Evolutionary conservation across 2,329 filamentous ascomycete genomes (phyloP), one percentile per base, ranked within the genome.

Genomic region (Colletotrichum sp.): DNA sequence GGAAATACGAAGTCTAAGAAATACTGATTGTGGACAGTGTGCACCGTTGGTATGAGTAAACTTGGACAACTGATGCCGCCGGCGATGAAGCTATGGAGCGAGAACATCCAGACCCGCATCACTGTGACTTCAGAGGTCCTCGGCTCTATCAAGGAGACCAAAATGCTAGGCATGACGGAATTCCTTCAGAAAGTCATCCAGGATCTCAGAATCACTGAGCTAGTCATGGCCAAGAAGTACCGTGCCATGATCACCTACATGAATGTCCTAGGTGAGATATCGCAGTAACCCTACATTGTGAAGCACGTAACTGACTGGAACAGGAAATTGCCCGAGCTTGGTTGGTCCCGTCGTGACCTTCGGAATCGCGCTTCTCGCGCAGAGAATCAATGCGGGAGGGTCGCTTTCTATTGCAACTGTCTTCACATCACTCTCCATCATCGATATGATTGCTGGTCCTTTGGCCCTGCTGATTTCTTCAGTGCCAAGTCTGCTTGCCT

Each of bases 71-170:
- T 80, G 52, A 81, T 83, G 71, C 79, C 82, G 15, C 75, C 77
- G 2, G 80, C 82, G 7, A 81, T 82, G n/a, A 82, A 78, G 4
- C 66, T 75, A 9, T 82, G 81, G 80, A 78, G 80, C 18, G 82
- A 80, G 3, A 80, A 82, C 1, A 82, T 84, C 2, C 78, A 84
- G 18, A 79, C 77, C 18, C 79, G 83, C 2, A 75, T 84, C 5
- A 71, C 77, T 1, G 79, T 79, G 0, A 84, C 83, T 0, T 80
- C 82, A 0, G 75, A 79, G 5, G 80, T 84, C 64, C 68, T 84
- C 4, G 77, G 80, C 1, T 77, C 76, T 2, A 83, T 84, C 67
- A 84, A 83, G 34, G 82, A 80, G 4, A 78, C 80, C 22, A 84
- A 83, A n/a, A 84, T 84, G 82, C 77, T 82, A 1, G 82, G 82